phyloP scores from a whole-genome alignment of 1,284 basidiomycete species.

The Cryptococcus jaspeensis region DNA sequence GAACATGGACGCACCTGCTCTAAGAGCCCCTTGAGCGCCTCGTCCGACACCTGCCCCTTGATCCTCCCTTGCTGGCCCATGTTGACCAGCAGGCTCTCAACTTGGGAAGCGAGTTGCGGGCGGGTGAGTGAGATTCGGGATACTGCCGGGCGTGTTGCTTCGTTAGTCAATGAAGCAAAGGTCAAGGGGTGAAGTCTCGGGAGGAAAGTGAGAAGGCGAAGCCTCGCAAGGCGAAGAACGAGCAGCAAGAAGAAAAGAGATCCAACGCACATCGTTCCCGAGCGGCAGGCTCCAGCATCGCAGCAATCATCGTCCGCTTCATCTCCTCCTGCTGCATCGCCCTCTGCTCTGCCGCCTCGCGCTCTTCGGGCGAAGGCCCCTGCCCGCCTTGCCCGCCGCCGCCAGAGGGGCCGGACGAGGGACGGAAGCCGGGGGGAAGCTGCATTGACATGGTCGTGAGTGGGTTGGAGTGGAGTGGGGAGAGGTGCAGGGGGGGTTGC shows the following conservation, averaged over 20 bases:
- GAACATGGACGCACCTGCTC: constrained; percentile 68
- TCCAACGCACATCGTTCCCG: constrained; percentile 78
- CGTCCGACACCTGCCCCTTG: constrained; percentile 77
- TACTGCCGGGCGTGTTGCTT: constrained; percentile 54
- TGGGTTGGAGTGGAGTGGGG: not conserved
- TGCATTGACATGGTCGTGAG: constrained; percentile 45
- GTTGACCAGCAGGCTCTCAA: constrained; percentile 78
- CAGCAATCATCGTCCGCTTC: constrained; percentile 73
- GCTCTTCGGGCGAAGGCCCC: constrained; percentile 35
- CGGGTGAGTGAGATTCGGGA: constrained; percentile 91
- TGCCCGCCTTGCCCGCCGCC: constrained; percentile 14
- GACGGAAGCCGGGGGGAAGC: constrained; percentile 46
- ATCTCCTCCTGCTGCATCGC: constrained; percentile 59
- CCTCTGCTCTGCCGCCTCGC: constrained; percentile 35
- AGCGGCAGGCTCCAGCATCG: constrained; percentile 80
- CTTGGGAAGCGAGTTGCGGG: constrained; percentile 79
- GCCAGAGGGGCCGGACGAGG: constrained; percentile 22
- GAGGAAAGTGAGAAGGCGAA: not conserved
- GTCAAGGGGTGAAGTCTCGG: not conserved
- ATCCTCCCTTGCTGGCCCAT: constrained; percentile 95
- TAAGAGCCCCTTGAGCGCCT: constrained; percentile 83
- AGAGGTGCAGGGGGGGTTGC: not conserved
- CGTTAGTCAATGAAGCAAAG: too few species aligned
- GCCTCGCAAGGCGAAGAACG: not conserved
- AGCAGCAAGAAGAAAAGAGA: not conserved